These are phyloP conservation scores for Clonostachys rhizophaga DNA, from an alignment of 2,329 filamentous ascomycete genomes.

Conservation along the genomic window DNA sequence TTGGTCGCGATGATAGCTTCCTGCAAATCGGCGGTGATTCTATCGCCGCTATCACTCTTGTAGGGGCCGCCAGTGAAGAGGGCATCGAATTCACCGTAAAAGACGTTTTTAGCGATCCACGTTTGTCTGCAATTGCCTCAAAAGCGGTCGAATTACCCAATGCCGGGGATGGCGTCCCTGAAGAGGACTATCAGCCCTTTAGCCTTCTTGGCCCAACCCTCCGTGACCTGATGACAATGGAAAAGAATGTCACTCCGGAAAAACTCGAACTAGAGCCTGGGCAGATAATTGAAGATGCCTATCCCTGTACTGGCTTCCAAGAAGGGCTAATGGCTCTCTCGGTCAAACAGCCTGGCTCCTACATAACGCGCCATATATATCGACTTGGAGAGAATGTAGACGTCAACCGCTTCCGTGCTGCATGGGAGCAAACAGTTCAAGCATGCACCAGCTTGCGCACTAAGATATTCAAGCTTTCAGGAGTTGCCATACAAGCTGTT, in stretches of 20 bases:
- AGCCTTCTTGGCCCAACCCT: not conserved
- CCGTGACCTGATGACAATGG: not conserved
- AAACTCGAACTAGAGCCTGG: too few species aligned
- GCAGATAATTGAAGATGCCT: conserved; percentile 33
- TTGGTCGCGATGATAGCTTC: conserved; percentile 19
- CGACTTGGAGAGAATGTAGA: conserved; percentile 4
- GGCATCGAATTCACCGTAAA: conserved; percentile 28
- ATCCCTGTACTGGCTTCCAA: conserved; percentile 42
- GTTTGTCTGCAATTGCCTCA: not conserved
- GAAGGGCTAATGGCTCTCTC: conserved; percentile 43
- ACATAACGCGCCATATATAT: conserved; percentile 8
- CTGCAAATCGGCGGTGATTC: conserved; percentile 29
- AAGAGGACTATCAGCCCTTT: not conserved
- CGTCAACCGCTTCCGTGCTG: conserved; percentile 4
- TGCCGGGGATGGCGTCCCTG: not conserved
- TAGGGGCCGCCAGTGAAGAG: conserved; percentile 2
- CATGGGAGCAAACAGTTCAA: conserved; percentile 9
- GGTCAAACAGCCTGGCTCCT: conserved; percentile 18
- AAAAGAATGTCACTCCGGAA: not conserved
- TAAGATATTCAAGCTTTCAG: conserved; percentile 7
- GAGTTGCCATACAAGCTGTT: conserved; percentile 5
- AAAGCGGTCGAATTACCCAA: not conserved
- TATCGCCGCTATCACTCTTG: conserved; percentile 7
- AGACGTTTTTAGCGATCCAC: conserved; percentile 21
- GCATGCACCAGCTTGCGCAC: conserved; percentile 8